A percentile compares a stretch with the other conserved stretches of the same genome.
phyloP scores from a whole-genome alignment of 1,139 yeast species.

The Zygoascus hellenicus region DNA sequence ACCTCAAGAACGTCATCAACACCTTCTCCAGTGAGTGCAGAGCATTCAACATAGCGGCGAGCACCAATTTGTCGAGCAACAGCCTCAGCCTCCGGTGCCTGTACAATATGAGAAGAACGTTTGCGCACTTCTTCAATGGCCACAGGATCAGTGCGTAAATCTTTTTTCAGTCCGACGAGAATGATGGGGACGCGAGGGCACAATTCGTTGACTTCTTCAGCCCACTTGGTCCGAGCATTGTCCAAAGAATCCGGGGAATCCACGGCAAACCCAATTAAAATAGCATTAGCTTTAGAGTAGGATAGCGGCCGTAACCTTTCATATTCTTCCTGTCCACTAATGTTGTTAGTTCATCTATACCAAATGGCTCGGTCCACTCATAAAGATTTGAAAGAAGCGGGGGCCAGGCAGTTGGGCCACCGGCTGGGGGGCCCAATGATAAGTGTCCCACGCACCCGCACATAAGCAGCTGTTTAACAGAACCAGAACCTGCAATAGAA shows the following conservation, averaged over 20 bases:
- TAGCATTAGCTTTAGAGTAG: constrained; percentile 63
- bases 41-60: constrained; percentile 81
- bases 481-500: neutral
- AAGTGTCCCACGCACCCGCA: too few relatives aligned
- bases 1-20: constrained; percentile 88
- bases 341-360: constrained; percentile 9
- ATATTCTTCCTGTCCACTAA: constrained; percentile 73
- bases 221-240: constrained; percentile 59
- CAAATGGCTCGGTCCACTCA: neutral
- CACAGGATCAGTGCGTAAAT: constrained; percentile 73
- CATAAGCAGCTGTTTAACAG: neutral
- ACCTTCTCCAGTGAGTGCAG: constrained; percentile 87
- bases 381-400: neutral
- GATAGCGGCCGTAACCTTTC: constrained; percentile 58
- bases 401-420: neutral
- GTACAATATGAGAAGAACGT: constrained; percentile 70
- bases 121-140: constrained; percentile 72
- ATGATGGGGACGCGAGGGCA: constrained; percentile 77
- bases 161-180: constrained; percentile 88
- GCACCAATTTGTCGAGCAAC: constrained; percentile 89
- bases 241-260: constrained; percentile 62
- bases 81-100: constrained; percentile 69
- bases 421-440: too few relatives aligned
- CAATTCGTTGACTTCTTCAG: constrained; percentile 70
- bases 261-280: constrained; percentile 61